Percentiles rank a stretch among this genome's conserved stretches.
These are phyloP conservation scores for Sporobolomyces pararoseus DNA, from an alignment of 768 basidiomycete species.

Conservation along the genomic window DNA sequence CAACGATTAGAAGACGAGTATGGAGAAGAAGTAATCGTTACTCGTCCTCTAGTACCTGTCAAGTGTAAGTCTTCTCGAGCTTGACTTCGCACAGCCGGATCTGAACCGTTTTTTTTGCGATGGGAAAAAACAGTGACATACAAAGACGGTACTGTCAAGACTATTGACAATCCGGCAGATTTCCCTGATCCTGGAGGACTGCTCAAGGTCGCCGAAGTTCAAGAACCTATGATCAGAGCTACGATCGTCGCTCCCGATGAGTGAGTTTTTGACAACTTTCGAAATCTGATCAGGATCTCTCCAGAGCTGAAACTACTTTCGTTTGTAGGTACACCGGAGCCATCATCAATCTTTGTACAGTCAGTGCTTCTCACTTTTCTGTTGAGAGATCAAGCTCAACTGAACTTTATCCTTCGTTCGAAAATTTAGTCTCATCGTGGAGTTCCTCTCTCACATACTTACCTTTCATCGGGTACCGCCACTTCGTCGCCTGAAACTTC, in stretches of 20 bases:
- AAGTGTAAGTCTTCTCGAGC: constrained; percentile 60
- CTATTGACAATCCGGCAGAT: constrained; percentile 86
- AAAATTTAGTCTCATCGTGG: constrained; percentile 62
- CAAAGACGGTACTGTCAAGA: constrained; percentile 59
- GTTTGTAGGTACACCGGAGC: constrained; percentile 67
- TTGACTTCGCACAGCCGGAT: too few species aligned
- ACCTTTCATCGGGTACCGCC: constrained; percentile 60
- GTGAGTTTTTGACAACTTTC: constrained; percentile 51
- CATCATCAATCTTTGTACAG: constrained; percentile 89
- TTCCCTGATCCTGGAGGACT: constrained; percentile 79
- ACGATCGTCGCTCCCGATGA: constrained; percentile 90
- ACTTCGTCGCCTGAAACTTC: constrained; percentile 34
- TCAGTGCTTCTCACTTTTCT: not conserved
- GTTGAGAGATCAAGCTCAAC: not conserved
- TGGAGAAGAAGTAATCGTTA: constrained; percentile 83
- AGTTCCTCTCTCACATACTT: constrained; percentile 73
- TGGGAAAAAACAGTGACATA: constrained; percentile 62
- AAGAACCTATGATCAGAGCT: constrained; percentile 89
- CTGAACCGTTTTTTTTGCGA: too few species aligned
- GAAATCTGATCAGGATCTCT: not conserved
- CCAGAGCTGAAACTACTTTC: not conserved
- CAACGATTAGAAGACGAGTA: constrained; percentile 97
- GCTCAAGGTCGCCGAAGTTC: constrained; percentile 62
- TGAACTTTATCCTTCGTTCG: not conserved
- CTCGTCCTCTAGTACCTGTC: constrained; percentile 92